Evolutionary conservation across 805 yeast species (phyloP), one percentile per base, ranked within the genome.

Genomic region (Candida palmyrensis): DNA sequence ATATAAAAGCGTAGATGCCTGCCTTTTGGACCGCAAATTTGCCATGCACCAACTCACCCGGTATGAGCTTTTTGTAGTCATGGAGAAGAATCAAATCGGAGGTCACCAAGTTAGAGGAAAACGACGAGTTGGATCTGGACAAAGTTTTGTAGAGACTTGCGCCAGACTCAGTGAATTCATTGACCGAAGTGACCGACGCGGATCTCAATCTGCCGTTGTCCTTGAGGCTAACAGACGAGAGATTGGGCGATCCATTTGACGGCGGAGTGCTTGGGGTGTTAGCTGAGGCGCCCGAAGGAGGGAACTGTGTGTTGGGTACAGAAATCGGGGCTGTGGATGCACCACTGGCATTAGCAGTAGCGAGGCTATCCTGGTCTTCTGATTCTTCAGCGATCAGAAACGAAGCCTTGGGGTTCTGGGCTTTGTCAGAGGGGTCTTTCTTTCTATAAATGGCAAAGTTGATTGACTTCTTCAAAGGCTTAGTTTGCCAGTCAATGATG

Each of bases 1-100:
- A 82, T 17, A 92, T 81, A 53, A 90, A 84, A 0, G 96, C 97
- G 57, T 74, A 82, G 47, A 80, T 72, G 2, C 90, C 90, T 6
- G 80, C 83, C 16, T 68, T 63, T 2, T 55, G 57, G 2, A 80
- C 80, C n/a, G 68, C 66, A 38, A 80, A 66, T 18, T 66, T 59
- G 1, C 89, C 95, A 30, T 75, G 75, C 33, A 73, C 69, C 47
- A 77, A 57, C 40, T 79, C 82, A 41, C 78, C 79, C 2, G 57
- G 85, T 55, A 49, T 47, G 36, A 66, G 49, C 44, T 64, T 64
- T 40, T 68, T 68, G 42, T 89, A 68, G 41, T 78, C 69, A 35
- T 80, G 84, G 20, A 77, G 74, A 25, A 80, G 49, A 7, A 63
- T 62, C 45, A 68, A 57, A 31, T 66, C 71, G 42, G 58, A 61